Evolutionary conservation across 768 basidiomycete species (phyloP), one percentile per base, ranked within the genome.

Genomic region (Lanmaoa rubissima): DNA sequence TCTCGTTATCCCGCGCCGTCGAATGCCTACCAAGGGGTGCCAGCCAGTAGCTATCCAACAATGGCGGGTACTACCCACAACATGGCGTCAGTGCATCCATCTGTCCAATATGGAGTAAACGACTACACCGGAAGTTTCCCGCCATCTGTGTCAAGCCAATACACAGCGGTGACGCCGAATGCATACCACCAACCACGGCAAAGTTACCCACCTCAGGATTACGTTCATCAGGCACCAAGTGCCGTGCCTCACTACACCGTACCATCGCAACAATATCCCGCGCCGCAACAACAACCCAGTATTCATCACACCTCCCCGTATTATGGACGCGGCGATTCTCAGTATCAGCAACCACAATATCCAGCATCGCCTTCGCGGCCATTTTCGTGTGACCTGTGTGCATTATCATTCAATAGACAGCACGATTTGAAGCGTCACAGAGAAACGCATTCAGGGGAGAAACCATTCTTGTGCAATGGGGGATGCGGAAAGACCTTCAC

Each of bases 401-500:
- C 88, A 12, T 70, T 92, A 59, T 91, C 90, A 21, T 93, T 93
- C 76, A 90, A 90, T 67, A 83, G 90, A 43, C 88, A 90, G 68
- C 90, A 93, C 67, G 90, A 93, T 70, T 71, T 92, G 67, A 92
- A 92, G 68, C 82, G 90, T 36, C 90, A 93, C 73, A 79, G 87
- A 60, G 89, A 92, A 64, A 92, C 88, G 26, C 90, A 92, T 73
- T 87, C 87, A 6, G 90, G 90, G 38, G 90, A 92, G 71, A 92
- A 91, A 69, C 90, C 90, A 10, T 92, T 84, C 73, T 71, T 84
- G 17, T 92, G 90, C 72, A 91, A 91, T 63, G 89, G 88, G 13
- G 87, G 87, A 43, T 92, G 90, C 57, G 89, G 88, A 47, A 92
- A 92, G 77, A 91, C 90, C 3, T 92, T 92, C 67, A 92, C 90